Base-by-base conservation (phyloP, 371 early-diverging fungal genomes). In the Mortierella sp. region DNA sequence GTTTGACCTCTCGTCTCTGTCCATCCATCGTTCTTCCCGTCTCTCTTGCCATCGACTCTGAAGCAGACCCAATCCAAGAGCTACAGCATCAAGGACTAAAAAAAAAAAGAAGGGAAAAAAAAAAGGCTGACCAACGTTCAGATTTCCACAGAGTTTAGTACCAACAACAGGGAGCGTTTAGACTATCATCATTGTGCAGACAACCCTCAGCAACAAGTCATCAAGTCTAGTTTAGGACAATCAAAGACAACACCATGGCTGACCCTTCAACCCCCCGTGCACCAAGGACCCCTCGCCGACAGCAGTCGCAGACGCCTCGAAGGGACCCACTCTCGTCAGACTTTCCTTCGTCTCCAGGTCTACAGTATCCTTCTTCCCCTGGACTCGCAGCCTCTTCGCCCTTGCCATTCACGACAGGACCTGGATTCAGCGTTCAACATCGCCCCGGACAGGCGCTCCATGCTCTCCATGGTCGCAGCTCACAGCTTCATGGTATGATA, bases 301-400 rank as follows among this genome's bases (percentile, higher is more conserved):
- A 37, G 37, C 37, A 37, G 37, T n/a, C n/a, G n/a, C 37, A 37
- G 9, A 64, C 66, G 25, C 66, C 57, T 43, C 47, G 59, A 11
- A n/a, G 19, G 23, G 77, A 72, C 51, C 58, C 59, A 25, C 68
- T 55, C 59, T 68, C 69, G 26, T 77, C 79, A 11, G 77, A 71
- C 26, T 55, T 77, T 26, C 79, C 79, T 44, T 77, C 79, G 12
- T 77, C 79, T 2, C 79, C 79, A 26, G 72, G 72, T 23, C 70
- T 77, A 12, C 67, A 75, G 15, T 75, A 68, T 57, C 76, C 76
- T 4, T 71, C 76, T 0, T 65, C 66, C 1, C 71, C 66, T 23
- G 76, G 67, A 19, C 26, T 70, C 14, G 76, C 66, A 28, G 60
- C 64, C 26, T 69, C 72, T 12, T 72, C 72, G 15, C 79, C 79